These are phyloP conservation scores for Xylariaceae sp. DNA, from an alignment of 2,329 filamentous ascomycete species.

Conservation along the genomic window DNA sequence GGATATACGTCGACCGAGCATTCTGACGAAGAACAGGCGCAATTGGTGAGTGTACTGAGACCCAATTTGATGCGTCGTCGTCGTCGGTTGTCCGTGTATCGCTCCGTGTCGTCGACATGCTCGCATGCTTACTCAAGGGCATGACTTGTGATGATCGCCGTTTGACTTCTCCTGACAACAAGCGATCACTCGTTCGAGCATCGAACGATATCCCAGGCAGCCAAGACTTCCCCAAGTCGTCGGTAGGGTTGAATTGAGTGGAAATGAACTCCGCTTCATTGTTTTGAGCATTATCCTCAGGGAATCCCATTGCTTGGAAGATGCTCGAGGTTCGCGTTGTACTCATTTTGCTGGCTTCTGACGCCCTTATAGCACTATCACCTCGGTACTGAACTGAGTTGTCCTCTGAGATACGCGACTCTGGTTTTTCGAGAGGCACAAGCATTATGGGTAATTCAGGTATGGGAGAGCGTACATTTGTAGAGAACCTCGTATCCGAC, in stretches of 20 bases:
- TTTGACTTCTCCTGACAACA: slow-evolving; percentile 32
- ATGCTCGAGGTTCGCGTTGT: slow-evolving; percentile 41
- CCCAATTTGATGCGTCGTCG: slow-evolving; percentile 46
- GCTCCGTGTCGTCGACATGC: slow-evolving; percentile 36
- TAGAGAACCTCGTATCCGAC: slow-evolving; percentile 7
- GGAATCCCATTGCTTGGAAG: slow-evolving; percentile 36
- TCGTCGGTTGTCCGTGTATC: slow-evolving; percentile 38
- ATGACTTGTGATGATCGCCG: slow-evolving; percentile 52
- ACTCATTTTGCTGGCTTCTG: slow-evolving; percentile 36
- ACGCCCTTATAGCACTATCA: slow-evolving; percentile 22
- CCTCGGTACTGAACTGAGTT: slow-evolving; percentile 26
- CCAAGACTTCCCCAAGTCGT: slow-evolving; percentile 39
- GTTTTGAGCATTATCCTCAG: slow-evolving; percentile 26
- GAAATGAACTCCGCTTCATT: slow-evolving; percentile 9
- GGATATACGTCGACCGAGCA: slow-evolving; percentile 41
- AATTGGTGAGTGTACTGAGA: slow-evolving; percentile 49
- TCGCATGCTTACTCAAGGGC: slow-evolving; percentile 37
- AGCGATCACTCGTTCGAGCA: slow-evolving; percentile 7
- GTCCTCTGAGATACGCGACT: slow-evolving; percentile 21
- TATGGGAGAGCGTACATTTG: slow-evolving; percentile 39
- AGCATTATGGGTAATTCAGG: slow-evolving; percentile 44
- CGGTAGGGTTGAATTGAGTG: slow-evolving; percentile 19
- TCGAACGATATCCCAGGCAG: slow-evolving; percentile 34
- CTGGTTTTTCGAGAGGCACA: slow-evolving; percentile 27
- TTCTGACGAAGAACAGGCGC: slow-evolving; percentile 41